phyloP scores from a whole-genome alignment of 306 rosid genomes.

The Acacia melanoxylon region DNA sequence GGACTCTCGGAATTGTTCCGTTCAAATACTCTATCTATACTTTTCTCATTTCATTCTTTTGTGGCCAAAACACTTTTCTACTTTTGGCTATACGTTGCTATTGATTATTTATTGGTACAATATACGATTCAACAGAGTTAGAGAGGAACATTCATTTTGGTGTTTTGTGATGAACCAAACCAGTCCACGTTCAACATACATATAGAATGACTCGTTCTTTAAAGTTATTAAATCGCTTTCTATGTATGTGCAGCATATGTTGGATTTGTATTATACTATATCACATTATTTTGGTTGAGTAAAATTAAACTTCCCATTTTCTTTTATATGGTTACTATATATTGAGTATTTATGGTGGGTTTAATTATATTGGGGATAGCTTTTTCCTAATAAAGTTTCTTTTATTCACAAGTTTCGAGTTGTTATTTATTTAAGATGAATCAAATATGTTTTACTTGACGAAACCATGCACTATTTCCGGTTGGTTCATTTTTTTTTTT shows the following conservation, averaged over 20 bases:
- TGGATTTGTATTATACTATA: neutral
- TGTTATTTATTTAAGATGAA: too few relatives aligned
- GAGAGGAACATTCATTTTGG: neutral
- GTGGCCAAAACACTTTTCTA: neutral
- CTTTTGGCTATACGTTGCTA: neutral
- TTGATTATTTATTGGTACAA: neutral
- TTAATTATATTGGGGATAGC: neutral
- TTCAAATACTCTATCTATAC: conserved; percentile 15
- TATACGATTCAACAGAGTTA: neutral
- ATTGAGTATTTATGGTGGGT: too few relatives aligned
- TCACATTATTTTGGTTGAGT: neutral
- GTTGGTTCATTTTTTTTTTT: neutral
- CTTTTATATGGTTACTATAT: too few relatives aligned
- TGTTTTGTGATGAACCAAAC: neutral
- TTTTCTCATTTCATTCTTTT: neutral
- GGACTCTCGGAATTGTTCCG: neutral
- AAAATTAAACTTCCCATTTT: too few relatives aligned
- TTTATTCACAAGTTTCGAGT: neutral
- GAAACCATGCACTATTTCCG: too few relatives aligned
- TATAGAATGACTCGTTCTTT: neutral
- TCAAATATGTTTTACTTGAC: neutral
- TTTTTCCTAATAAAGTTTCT: too few relatives aligned
- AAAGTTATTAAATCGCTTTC: neutral
- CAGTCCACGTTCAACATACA: neutral
- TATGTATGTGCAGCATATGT: neutral